phyloP scores from a whole-genome alignment of 2,329 filamentous ascomycete genomes.

The Penicillium paneum region DNA sequence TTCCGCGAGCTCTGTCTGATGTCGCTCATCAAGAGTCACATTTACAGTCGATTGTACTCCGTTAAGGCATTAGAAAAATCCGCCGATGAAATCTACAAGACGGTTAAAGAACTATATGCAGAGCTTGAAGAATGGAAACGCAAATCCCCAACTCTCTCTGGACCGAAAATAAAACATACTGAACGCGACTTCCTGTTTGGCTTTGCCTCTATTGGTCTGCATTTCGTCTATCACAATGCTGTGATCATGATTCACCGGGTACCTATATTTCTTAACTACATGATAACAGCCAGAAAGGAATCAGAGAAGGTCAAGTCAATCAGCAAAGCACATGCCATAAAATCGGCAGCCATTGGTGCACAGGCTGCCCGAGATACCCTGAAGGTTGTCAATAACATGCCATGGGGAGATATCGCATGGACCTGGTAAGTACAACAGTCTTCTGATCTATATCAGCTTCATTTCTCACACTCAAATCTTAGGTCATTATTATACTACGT shows the following conservation, averaged over 20 bases:
- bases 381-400: slow-evolving; percentile 86
- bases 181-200: slow-evolving; percentile 83
- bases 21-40: slow-evolving; percentile 80
- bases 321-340: slow-evolving; percentile 77
- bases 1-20: slow-evolving; percentile 93
- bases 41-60: slow-evolving; percentile 85
- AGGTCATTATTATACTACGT: slow-evolving; percentile 90
- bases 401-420: slow-evolving; percentile 86
- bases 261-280: slow-evolving; percentile 84
- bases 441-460: not conserved
- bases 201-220: slow-evolving; percentile 82
- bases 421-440: slow-evolving; percentile 67
- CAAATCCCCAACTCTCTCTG: slow-evolving; percentile 79
- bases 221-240: slow-evolving; percentile 95
- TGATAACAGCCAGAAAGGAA: slow-evolving; percentile 69
- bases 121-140: slow-evolving; percentile 91
- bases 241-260: slow-evolving; percentile 94
- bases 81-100: slow-evolving; percentile 75
- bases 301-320: slow-evolving; percentile 55
- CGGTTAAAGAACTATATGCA: slow-evolving; percentile 82
- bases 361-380: slow-evolving; percentile 87
- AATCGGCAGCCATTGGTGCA: slow-evolving; percentile 80
- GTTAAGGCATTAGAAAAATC: slow-evolving; percentile 83
- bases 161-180: slow-evolving; percentile 83
- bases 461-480: not conserved